These are phyloP conservation scores for Xylariaceae sp. DNA, from an alignment of 2,329 filamentous ascomycete species.

Conservation along the genomic window DNA sequence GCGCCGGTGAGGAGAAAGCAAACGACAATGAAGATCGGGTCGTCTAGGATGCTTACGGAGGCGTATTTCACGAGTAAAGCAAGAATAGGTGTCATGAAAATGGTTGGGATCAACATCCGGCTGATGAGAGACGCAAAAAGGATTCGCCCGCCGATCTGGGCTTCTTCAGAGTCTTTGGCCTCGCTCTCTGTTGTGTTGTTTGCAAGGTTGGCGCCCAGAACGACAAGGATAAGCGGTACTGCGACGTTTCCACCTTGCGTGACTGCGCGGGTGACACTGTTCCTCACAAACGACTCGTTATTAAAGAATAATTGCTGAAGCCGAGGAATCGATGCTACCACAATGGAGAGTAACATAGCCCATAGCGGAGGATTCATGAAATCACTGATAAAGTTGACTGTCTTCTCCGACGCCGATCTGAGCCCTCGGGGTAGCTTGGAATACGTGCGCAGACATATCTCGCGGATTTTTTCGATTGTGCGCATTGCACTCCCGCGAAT, in stretches of 20 bases:
- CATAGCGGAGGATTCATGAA: conserved; percentile 99
- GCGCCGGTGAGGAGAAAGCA: conserved; percentile 95
- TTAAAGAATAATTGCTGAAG: conserved; percentile 84
- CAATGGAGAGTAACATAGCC: conserved; percentile 89
- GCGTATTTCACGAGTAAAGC: conserved; percentile 85
- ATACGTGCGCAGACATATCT: conserved; percentile 8
- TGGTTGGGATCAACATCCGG: conserved; percentile 85
- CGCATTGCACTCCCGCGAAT: conserved; percentile 25
- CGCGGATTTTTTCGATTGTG: conserved; percentile 1
- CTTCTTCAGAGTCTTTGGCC: conserved; percentile 63
- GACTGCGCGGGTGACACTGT: conserved; percentile 85
- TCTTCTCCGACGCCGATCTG: conserved; percentile 34
- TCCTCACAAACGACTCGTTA: conserved; percentile 82
- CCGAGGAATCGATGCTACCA: conserved; percentile 79
- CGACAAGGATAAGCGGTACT: conserved; percentile 90
- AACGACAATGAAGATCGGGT: conserved; percentile 96
- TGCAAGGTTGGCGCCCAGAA: conserved; percentile 89
- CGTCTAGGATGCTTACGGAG: conserved; percentile 88
- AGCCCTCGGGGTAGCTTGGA: conserved; percentile 9
- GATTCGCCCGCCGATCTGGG: conserved; percentile 63
- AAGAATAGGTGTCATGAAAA: conserved; percentile 87
- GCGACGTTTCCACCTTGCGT: conserved; percentile 82
- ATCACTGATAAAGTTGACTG: conserved; percentile 68
- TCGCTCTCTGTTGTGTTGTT: conserved; percentile 76
- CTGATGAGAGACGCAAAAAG: conserved; percentile 80